Base-by-base conservation (phyloP, 805 yeast genomes). In the Schwanniomyces sp. region DNA sequence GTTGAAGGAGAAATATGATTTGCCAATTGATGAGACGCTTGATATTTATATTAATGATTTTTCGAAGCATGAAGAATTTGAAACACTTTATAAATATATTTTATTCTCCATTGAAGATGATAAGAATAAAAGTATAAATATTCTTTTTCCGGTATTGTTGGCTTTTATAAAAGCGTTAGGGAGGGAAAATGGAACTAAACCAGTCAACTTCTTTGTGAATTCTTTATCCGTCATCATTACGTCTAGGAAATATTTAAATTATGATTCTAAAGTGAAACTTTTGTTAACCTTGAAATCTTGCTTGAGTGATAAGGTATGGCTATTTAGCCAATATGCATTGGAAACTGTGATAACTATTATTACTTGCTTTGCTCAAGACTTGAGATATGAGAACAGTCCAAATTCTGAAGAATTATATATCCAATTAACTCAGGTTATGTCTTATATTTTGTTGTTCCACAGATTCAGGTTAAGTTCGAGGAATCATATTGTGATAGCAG, bases 391-490 rank as follows among this genome's bases (percentile, higher is more conserved):
- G n/a, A 30, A 30, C 10, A 14, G 16, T 17, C 28, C 9, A 48
- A 47, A 27, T 32, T 32, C 56, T 0, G 64, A 63, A 37, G 67
- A 62, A 1, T 43, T 70, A 2, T 84, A 72, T 56, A 46, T 65
- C 2, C 51, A 58, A 4, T 52, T 79, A 3, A 70, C 82, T 5
- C 79, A 78, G 45, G 66, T 82, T 0, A 55, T 86, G 24, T 84
- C 96, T 0, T 75, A 78, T 32, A 66, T 88, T 2, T 62, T 91
- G 7, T 67, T 89, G 25, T 76, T 76, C 58, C 94, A 89, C 56
- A 77, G 97, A 45, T 80, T 72, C 59, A 79, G 90, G 57, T 67
- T 91, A 16, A 74, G 85, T 0, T 81, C 84, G 32, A 81, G 97
- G 59, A 84, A 88, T 57, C 96, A 90, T 61, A 58, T 91, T 40